Evolutionary conservation across 2,329 filamentous ascomycete species (phyloP).

Genomic region (Sporothrix schenckii): DNA sequence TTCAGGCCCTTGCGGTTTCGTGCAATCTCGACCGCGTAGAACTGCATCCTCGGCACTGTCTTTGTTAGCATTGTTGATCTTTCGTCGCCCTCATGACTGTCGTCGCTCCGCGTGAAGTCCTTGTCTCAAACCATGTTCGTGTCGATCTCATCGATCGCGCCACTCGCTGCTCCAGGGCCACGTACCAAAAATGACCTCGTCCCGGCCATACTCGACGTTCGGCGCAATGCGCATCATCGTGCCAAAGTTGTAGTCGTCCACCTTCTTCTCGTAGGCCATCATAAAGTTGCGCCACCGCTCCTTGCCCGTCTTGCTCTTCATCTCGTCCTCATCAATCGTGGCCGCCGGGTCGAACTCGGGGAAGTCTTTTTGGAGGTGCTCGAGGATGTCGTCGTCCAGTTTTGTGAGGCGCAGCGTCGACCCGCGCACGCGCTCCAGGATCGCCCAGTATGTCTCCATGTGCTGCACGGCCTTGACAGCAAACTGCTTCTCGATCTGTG

Average conservation of each 20-base stretch:
- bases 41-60: slow-evolving; percentile 59
- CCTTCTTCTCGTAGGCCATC: slow-evolving; percentile 87
- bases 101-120: too few relatives aligned
- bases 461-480: slow-evolving; percentile 97
- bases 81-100: neutral
- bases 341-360: slow-evolving; percentile 85
- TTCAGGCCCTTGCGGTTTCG: slow-evolving; percentile 85
- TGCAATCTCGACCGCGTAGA: slow-evolving; percentile 58
- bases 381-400: slow-evolving; percentile 91
- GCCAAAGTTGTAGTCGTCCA: slow-evolving; percentile 98
- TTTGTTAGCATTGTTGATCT: slow-evolving; percentile 29
- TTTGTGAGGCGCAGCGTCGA: slow-evolving; percentile 90
- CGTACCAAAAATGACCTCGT: slow-evolving; percentile 89
- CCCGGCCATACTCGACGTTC: slow-evolving; percentile 80
- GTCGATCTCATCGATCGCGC: neutral
- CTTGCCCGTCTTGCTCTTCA: slow-evolving; percentile 98
- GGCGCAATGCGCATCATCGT: slow-evolving; percentile 83
- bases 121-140: too few relatives aligned
- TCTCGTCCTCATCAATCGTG: slow-evolving; percentile 84
- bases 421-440: slow-evolving; percentile 87
- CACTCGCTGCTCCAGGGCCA: neutral
- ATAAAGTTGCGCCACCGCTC: slow-evolving; percentile 94
- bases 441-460: slow-evolving; percentile 94
- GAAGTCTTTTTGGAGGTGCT: slow-evolving; percentile 83
- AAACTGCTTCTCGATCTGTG: slow-evolving; percentile 97